Conservation (phyloP, 2,329 filamentous ascomycete genomes). For the Zarea fungicola region DNA sequence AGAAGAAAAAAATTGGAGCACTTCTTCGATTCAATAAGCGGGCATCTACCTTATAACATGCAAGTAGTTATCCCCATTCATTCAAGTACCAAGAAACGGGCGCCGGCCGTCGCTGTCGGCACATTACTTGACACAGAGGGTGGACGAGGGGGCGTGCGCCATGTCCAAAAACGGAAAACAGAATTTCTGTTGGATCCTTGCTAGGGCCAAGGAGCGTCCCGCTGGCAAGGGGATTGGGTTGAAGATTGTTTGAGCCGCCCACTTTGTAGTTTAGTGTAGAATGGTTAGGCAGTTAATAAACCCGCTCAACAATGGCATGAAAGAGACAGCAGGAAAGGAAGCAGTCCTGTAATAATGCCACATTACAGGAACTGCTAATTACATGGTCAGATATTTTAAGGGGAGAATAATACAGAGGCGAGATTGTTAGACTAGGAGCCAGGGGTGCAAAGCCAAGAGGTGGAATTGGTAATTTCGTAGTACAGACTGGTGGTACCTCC, state of each 20-base stretch:
- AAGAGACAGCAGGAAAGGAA: neutral
- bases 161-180: conserved; percentile 2
- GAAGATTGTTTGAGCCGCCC: conserved; percentile 4
- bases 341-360: no score
- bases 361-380: no score
- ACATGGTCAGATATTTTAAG: no score
- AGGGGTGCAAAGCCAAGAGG: neutral
- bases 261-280: neutral
- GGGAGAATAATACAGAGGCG: neutral
- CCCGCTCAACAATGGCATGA: neutral
- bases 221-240: neutral
- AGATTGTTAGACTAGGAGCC: neutral
- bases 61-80: no score
- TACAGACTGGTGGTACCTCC: neutral
- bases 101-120: conserved; percentile 4
- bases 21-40: no score
- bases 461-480: neutral
- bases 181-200: conserved; percentile 6
- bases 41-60: no score
- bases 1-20: no score
- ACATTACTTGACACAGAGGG: conserved; percentile 4
- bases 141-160: neutral
- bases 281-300: neutral
- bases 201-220: conserved; percentile 5
- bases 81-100: no score